Evolutionary conservation across 1,139 yeast species (phyloP).

Genomic region (Wickerhamiella pararugosa): DNA sequence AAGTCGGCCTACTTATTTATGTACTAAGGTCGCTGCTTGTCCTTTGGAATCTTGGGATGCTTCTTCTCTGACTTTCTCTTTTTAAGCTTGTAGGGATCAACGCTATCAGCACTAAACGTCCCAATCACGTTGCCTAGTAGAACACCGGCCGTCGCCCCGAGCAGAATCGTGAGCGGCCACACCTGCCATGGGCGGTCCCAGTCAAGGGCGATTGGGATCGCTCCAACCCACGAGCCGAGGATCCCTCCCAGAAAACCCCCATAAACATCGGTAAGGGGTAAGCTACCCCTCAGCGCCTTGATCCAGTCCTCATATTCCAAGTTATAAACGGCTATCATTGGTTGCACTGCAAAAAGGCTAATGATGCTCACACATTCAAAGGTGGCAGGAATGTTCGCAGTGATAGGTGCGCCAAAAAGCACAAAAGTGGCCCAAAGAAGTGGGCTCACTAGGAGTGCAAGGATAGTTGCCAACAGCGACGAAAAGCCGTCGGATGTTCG

Average conservation of each 20-base stretch:
- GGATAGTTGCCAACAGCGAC: slow-evolving; percentile 23
- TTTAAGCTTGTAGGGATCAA: not conserved
- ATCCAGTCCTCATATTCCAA: slow-evolving; percentile 37
- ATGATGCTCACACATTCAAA: slow-evolving; percentile 50
- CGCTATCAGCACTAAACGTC: not conserved
- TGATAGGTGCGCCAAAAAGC: slow-evolving; percentile 78
- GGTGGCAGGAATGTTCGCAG: slow-evolving; percentile 42
- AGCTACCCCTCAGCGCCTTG: slow-evolving; percentile 25
- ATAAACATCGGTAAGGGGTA: slow-evolving; percentile 22
- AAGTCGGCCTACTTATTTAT: not conserved
- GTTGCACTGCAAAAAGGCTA: slow-evolving; percentile 45
- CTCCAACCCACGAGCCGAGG: slow-evolving; percentile 85
- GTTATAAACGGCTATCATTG: slow-evolving; percentile 46
- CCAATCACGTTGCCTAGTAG: slow-evolving; percentile 36
- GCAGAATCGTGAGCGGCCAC: slow-evolving; percentile 85
- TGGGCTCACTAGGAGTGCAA: slow-evolving; percentile 27
- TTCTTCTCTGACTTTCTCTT: not conserved
- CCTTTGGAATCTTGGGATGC: too few species aligned
- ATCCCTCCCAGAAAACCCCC: slow-evolving; percentile 37
- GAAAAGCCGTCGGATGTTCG: slow-evolving; percentile 14
- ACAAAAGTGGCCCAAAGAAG: slow-evolving; percentile 36
- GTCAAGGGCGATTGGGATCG: slow-evolving; percentile 83
- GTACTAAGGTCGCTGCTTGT: too few species aligned
- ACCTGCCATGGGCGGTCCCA: slow-evolving; percentile 98
- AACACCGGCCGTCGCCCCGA: slow-evolving; percentile 68